phyloP scores from a whole-genome alignment of 352 stramenopile species.

The Pythium insidiosum region DNA sequence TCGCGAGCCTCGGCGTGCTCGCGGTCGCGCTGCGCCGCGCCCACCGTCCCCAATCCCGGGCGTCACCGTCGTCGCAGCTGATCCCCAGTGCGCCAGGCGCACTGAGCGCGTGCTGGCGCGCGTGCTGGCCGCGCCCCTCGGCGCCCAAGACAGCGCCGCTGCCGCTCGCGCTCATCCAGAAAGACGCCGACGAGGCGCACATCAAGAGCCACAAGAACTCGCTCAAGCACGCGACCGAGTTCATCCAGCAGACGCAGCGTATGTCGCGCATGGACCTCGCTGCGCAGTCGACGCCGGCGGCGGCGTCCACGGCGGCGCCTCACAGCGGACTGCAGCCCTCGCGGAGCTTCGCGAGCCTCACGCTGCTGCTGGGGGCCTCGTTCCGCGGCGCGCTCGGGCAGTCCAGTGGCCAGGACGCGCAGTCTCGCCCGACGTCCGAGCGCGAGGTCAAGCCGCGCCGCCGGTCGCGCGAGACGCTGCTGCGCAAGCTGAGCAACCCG shows the following conservation, averaged over 20 bases:
- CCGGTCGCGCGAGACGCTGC: not conserved
- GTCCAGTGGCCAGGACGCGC: no score
- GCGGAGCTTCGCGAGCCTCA: not conserved
- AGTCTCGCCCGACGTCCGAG: not conserved
- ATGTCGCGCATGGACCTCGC: conserved; percentile 33
- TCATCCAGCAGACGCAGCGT: conserved; percentile 63
- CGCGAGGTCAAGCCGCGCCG: not conserved
- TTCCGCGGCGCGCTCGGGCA: no score
- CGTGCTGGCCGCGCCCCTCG: no score
- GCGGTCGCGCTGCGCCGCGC: not conserved
- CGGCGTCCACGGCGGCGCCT: not conserved
- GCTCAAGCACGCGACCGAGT: conserved; percentile 48
- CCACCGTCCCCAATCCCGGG: not conserved
- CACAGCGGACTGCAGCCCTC: not conserved
- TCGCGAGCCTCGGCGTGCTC: conserved; percentile 21
- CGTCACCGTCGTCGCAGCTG: conserved; percentile 2
- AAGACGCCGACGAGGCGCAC: conserved; percentile 43
- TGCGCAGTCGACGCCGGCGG: not conserved
- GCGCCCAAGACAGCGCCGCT: conserved; percentile 42
- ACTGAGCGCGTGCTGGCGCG: not conserved
- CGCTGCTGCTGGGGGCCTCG: not conserved
- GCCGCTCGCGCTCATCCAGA: conserved; percentile 56
- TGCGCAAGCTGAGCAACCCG: conserved; percentile 11
- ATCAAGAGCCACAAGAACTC: conserved; percentile 78
- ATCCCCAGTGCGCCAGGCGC: conserved; percentile 6